Evolutionary conservation across 768 basidiomycete species (phyloP), one percentile per base, ranked within the genome.

Genomic region (Hygrocybe coccinea): DNA sequence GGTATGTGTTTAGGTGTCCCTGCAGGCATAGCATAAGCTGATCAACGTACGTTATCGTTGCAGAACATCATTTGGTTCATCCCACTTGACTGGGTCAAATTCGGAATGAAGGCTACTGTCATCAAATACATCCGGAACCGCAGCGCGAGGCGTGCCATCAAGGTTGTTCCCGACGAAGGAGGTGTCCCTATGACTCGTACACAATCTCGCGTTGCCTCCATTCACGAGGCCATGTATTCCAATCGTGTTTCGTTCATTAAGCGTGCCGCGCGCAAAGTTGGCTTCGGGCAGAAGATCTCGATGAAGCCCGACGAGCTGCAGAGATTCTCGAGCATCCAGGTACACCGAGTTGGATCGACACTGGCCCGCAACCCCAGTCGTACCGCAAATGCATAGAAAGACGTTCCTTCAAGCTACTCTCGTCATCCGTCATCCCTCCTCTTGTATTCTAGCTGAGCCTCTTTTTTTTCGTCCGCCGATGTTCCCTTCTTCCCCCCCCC

Each of bases 41-140:
- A 43, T 45, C 10, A 35, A 45, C 56, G 21, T 60, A 71, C 9
- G 67, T 57, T 8, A 14, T 14, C 12, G n/a, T 50, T 67, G 24
- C 65, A 94, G 94, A 89, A 97, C 76, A 89, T 97, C 60, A 64
- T 95, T 54, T 95, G 95, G 95, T 98, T 95, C 82, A 69, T 90
- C 61, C 95, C 95, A 50, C 85, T 98, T 49, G 95, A 98, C 73
- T 82, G 83, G 73, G 89, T 97, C 82, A 97, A 95, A 79, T 95
- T 97, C 71, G 89, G 79, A 34, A 94, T 97, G 90, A 94, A 95
- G 77, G 89, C 86, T 8, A 95, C 91, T 5, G 74, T 93, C 68
- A 94, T 97, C 81, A 87, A 87, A 73, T 76, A 59, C 60, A 84
- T 94, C 66, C 94, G 92, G 60, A 74, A 81, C 55, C 85, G 89